Percentiles rank a stretch among this genome's conserved stretches.
These are phyloP conservation scores for Paecilomyces sp. DNA, from an alignment of 2,329 filamentous ascomycete species.

Conservation along the genomic window DNA sequence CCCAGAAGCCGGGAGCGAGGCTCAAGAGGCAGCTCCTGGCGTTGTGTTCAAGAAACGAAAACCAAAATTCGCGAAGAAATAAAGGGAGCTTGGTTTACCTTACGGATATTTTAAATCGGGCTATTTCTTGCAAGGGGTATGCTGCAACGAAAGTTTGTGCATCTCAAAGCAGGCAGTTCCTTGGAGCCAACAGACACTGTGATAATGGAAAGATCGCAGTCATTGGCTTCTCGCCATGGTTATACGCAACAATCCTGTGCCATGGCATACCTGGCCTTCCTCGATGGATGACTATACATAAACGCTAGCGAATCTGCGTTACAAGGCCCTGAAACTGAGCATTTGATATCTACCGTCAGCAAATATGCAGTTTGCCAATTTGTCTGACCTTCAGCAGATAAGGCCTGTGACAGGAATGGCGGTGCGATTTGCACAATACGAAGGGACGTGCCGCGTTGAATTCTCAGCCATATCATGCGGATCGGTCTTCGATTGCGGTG, in stretches of 20 bases:
- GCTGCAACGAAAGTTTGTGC: background rate
- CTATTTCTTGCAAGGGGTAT: background rate
- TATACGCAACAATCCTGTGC: background rate
- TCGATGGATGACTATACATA: background rate
- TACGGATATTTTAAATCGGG: background rate
- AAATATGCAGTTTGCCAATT: background rate
- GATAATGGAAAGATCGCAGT: background rate
- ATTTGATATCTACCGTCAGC: background rate
- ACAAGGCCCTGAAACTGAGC: background rate
- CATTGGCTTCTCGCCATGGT: background rate
- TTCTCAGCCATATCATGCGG: background rate
- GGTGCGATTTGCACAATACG: background rate
- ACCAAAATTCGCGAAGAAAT: conserved; percentile 36
- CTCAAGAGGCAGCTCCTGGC: conserved; percentile 18
- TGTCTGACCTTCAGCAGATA: background rate
- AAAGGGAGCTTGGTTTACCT: background rate
- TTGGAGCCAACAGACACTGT: background rate
- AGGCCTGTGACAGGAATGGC: background rate
- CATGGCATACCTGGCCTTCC: background rate
- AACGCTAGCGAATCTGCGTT: background rate
- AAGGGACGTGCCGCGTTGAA: background rate
- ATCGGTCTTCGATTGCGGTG: background rate
- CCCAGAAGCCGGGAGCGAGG: conserved; percentile 7
- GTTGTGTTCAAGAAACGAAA: conserved; percentile 45
- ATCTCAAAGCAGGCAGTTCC: background rate